Percentiles rank a stretch among this genome's conserved stretches.
phyloP scores from a whole-genome alignment of 2,329 filamentous ascomycete species.

The Monilinia fructigena region DNA sequence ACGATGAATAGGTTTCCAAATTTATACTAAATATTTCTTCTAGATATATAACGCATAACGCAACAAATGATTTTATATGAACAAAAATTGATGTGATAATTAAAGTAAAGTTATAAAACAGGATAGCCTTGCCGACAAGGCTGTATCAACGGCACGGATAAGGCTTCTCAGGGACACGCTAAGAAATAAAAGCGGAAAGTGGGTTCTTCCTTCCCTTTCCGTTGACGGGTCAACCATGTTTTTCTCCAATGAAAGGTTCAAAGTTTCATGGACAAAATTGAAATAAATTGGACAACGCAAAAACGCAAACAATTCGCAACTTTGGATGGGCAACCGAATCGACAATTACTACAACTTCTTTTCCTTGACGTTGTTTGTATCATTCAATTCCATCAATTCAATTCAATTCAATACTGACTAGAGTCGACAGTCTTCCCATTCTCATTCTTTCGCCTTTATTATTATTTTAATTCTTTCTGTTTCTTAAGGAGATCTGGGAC shows the following conservation, averaged over 20 bases:
- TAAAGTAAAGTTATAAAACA: background rate
- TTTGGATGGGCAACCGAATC: background rate
- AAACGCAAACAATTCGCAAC: background rate
- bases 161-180: background rate
- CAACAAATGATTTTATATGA: too few species aligned
- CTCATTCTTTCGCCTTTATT: background rate
- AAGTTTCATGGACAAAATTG: background rate
- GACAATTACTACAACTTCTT: background rate
- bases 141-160: background rate
- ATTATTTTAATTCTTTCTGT: background rate
- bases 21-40: too few species aligned
- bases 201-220: background rate
- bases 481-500: background rate
- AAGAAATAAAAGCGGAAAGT: background rate
- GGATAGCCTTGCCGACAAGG: constrained; percentile 9
- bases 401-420: background rate
- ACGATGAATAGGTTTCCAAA: too few species aligned
- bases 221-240: constrained; percentile 19
- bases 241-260: constrained; percentile 5
- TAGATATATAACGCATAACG: too few species aligned
- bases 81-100: too few species aligned
- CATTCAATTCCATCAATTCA: background rate
- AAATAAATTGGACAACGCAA: background rate
- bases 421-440: background rate
- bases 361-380: constrained; percentile 2